Evolutionary conservation across 2,329 filamentous ascomycete species (phyloP), one percentile per base, ranked within the genome.

Genomic region (Stachybotrys chartarum): DNA sequence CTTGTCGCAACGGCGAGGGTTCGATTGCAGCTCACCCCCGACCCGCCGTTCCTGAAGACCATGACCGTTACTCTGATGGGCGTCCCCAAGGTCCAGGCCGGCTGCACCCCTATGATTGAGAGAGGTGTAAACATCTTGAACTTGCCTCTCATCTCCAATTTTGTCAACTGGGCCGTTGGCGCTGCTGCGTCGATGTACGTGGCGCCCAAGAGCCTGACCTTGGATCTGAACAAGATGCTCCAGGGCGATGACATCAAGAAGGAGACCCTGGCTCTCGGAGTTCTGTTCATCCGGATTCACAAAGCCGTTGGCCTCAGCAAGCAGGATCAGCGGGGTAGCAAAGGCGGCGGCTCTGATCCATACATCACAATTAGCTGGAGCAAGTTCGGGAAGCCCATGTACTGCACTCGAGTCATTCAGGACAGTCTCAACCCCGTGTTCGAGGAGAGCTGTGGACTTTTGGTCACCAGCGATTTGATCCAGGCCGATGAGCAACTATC

Each of bases 381-480:
- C 65, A 97, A 97, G 70, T 97, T 97, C 63, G 90, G 89, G 55
- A 99, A 99, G 74, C 93, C 93, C 1, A 95, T 96, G 83, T 97
- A 96, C 72, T 97, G 92, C 71, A 97, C 94, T 1, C 86, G 94
- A 51, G 92, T 97, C 53, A 97, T 97, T 60, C 91, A 93, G 53
- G 93, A 97, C 66, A 88, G 97, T 62, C 80, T 96, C 54, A 96
- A 97, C 65, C 94, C 94, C 0, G 80, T 96, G 5, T 97, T 95
- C 77, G 89, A 94, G 65, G 94, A 97, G 72, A 89, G 84, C 1
- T 86, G 90, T 48, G 91, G 90, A 1, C 78, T 97, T 17, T 76
- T 97, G 16, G 90, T 99, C 6, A 96, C 90, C 0, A 82, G 90
- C 0, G 92, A 97, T 60, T 79, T 96, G 54, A 90, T 97, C 75